Base-by-base conservation (phyloP, 208 protist species). In the Strigomonas galati region DNA sequence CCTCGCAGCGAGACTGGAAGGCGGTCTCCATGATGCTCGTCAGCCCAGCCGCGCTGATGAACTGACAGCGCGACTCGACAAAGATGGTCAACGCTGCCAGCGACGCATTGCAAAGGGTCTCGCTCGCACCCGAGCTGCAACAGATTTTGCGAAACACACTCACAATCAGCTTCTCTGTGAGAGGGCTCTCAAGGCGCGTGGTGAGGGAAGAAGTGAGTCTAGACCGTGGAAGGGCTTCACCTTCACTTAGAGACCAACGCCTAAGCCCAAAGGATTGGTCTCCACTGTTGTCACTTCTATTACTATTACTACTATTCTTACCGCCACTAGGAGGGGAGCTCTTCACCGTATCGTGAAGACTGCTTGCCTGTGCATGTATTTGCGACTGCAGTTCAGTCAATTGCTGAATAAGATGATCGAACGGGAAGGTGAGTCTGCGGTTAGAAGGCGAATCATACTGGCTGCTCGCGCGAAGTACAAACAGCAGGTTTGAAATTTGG, bases 31-130 rank as follows among this genome's bases (percentile, higher is more conserved):
- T 75, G n/a, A 87, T 63, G 24, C 59, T 69, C 37, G 74, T 49
- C 28, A 97, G 37, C 19, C 86, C 84, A 12, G 71, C 40, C 17
- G 32, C 49, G 27, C 84, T 79, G 35, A 97, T 62, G 60, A 94
- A 93, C 3, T 72, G 32, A 59, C 78, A 90, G 19, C 63, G 72
- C 35, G 79, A 74, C 37, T 89, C 83, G 9, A 95, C 46, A 44
- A 97, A 72, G 21, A 84, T 80, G 7, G 83, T 72, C 44, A 97
- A 59, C 1, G 82, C 85, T 0, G 77, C 54, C 35, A 97, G 76
- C 0, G 85, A 85, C 0, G 93, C 81, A 21, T 78, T 84, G 32
- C 84, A 87, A 40, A 91, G 78, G 23, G 89, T 72, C 15, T 80
- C 78, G 19, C 70, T 80, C 43, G 85, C 83, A 35, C 84, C 84